These are phyloP conservation scores for Ophiocytium majus DNA, from an alignment of 352 stramenopile genomes.

Conservation along the genomic window DNA sequence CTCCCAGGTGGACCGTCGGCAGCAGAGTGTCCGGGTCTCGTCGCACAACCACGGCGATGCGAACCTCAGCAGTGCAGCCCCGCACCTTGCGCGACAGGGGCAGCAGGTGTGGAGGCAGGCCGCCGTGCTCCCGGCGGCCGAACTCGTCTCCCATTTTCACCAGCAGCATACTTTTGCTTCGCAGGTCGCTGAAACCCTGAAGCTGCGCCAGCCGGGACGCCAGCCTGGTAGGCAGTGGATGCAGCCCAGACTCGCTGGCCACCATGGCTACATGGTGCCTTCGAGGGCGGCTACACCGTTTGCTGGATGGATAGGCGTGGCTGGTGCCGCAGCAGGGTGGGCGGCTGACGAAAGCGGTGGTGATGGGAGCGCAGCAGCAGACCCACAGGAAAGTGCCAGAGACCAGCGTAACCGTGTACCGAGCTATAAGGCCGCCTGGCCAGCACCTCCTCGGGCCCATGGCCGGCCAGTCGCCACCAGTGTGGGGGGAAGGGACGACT, in stretches of 20 bases:
- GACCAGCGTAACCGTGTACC: too few species aligned
- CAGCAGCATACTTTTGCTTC: conserved; percentile 35
- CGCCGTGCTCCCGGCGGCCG: background rate
- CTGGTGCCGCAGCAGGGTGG: too few species aligned
- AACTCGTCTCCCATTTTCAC: conserved; percentile 50
- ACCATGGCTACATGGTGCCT: background rate
- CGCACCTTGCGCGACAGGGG: conserved; percentile 23
- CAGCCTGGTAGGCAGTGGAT: background rate
- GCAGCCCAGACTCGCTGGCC: background rate
- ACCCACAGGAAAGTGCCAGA: too few species aligned
- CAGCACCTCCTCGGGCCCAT: too few species aligned
- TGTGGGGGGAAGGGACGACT: too few species aligned
- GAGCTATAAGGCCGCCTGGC: too few species aligned
- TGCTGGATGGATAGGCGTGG: too few species aligned
- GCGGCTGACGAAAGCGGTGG: too few species aligned
- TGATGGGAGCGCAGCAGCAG: too few species aligned
- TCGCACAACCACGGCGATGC: conserved; percentile 31
- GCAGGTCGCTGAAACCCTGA: conserved; percentile 24
- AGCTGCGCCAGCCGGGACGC: background rate
- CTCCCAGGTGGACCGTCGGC: conserved; percentile 34
- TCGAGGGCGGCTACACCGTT: background rate
- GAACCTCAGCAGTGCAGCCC: conserved; percentile 48
- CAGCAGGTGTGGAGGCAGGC: background rate
- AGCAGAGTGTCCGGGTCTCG: background rate
- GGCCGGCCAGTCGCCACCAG: too few species aligned